Percentiles rank a stretch among this genome's conserved stretches.
phyloP scores from a whole-genome alignment of 306 rosid genomes.

The Cicer yamashitae region DNA sequence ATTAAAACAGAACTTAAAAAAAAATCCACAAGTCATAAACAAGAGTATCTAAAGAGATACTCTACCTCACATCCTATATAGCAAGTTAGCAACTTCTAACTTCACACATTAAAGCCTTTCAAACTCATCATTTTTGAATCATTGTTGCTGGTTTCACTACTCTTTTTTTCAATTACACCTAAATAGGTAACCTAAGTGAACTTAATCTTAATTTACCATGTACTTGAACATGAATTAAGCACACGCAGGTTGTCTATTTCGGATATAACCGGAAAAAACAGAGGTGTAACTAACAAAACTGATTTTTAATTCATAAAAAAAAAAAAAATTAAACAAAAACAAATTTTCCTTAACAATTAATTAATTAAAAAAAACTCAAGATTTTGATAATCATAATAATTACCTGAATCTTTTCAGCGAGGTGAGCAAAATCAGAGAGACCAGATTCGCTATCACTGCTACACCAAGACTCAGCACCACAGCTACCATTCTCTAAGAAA shows the following conservation, averaged over 20 bases:
- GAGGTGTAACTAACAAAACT: too few relatives aligned
- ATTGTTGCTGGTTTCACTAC: too few relatives aligned
- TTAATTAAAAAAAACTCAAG: neutral
- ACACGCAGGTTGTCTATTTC: too few relatives aligned
- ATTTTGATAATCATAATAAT: constrained; percentile 2
- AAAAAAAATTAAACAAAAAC: neutral
- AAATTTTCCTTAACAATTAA: neutral
- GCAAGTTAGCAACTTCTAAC: constrained; percentile 17
- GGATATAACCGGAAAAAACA: too few relatives aligned
- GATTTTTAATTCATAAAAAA: too few relatives aligned
- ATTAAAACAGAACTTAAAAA: neutral
- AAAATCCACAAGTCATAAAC: constrained; percentile 3
- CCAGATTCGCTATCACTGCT: constrained; percentile 92
- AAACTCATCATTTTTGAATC: neutral
- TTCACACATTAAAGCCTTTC: neutral
- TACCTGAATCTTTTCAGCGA: constrained; percentile 82
- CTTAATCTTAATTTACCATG: too few relatives aligned
- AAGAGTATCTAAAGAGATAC: constrained; percentile 12
- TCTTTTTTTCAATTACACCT: too few relatives aligned
- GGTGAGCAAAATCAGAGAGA: constrained; percentile 76
- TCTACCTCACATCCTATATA: neutral
- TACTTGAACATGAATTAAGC: too few relatives aligned
- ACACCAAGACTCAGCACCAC: constrained; percentile 83
- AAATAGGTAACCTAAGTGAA: too few relatives aligned
- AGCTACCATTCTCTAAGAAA: constrained; percentile 88